Evolutionary conservation across 2,329 filamentous ascomycete species (phyloP), one percentile per base, ranked within the genome.

Genomic region (Penicillium sp.): DNA sequence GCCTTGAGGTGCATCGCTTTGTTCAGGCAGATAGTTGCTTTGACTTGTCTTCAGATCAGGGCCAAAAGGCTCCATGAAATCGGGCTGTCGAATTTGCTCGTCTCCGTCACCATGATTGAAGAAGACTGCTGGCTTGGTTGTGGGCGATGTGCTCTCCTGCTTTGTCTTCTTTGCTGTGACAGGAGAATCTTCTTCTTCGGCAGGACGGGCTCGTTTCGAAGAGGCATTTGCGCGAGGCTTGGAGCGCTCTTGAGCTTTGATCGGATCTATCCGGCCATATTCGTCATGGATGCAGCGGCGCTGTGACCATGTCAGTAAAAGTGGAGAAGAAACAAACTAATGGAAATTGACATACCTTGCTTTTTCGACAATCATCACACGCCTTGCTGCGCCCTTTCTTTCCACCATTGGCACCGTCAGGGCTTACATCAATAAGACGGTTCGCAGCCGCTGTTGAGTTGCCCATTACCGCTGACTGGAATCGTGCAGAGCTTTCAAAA

Each of bases 231-330:
- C 83, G 57, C 84, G 79, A 39, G 84, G 83, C 39, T 86, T 81
- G 2, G 84, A 83, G 22, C 81, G 77, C 65, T 87, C 84, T 47
- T 83, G 81, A 2, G 83, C 83, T 66, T 87, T 87, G 63, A 85
- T 71, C 2, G 84, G 85, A 67, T 88, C 85, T 24, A 87, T 79
- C 52, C 84, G 81, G 47, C 85, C 85, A 60, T 82, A 80, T 60
- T 86, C 84, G 63, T 87, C 85, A 64, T 88, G 85, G 46, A 87
- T 85, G 65, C 85, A 88, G 64, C 85, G 83, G 55, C 85, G 83
- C 84, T 87, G 59, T 46, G 56, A 0, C 39, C 5, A 39, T 43
- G 42, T 65, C 56, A 66, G 63, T 69, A 62, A 59, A 46, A 36
- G 34, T 36, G 50, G 29, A 49, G 49, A 45, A 36, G 21, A 40